phyloP scores from a whole-genome alignment of 768 basidiomycete genomes.

The Lentinula guzmanii region DNA sequence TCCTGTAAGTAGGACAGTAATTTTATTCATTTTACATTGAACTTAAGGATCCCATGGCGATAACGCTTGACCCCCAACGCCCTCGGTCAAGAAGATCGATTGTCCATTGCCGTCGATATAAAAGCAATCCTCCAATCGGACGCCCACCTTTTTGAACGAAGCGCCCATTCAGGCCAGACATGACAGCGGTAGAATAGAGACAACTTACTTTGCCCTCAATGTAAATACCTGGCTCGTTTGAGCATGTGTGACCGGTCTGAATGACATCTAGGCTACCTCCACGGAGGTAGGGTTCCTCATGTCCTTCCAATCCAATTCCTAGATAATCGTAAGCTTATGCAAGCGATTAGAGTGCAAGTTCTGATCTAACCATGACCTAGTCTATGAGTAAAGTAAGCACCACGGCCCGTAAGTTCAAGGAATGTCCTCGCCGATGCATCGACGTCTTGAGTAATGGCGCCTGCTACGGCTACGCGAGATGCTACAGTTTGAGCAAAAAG shows the following conservation, averaged over 20 bases:
- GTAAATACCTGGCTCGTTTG: slow-evolving; percentile 76
- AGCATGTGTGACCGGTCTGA: slow-evolving; percentile 66
- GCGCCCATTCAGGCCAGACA: background rate
- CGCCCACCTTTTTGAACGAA: slow-evolving; percentile 47
- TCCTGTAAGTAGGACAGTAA: slow-evolving; percentile 1
- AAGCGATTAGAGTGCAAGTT: background rate
- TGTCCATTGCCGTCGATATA: slow-evolving; percentile 51
- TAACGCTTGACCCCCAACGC: slow-evolving; percentile 53
- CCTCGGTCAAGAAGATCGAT: slow-evolving; percentile 55
- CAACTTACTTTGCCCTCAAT: slow-evolving; percentile 55
- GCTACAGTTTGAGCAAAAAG: slow-evolving; percentile 58
- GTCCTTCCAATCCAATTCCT: slow-evolving; percentile 84
- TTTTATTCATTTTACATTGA: background rate
- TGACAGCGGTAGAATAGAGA: background rate
- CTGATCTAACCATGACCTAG: slow-evolving; percentile 62
- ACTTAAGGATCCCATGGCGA: slow-evolving; percentile 35
- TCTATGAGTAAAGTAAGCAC: slow-evolving; percentile 70
- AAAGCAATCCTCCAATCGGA: slow-evolving; percentile 83
- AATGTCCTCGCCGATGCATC: slow-evolving; percentile 57
- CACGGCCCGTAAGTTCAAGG: slow-evolving; percentile 38
- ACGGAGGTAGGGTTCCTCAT: slow-evolving; percentile 76
- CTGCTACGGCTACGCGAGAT: slow-evolving; percentile 37
- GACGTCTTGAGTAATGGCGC: slow-evolving; percentile 44
- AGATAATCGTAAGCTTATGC: background rate
- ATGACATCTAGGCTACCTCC: slow-evolving; percentile 60